Evolutionary conservation across 768 basidiomycete genomes (phyloP).

Genomic region (Daedaleopsis sinensis): DNA sequence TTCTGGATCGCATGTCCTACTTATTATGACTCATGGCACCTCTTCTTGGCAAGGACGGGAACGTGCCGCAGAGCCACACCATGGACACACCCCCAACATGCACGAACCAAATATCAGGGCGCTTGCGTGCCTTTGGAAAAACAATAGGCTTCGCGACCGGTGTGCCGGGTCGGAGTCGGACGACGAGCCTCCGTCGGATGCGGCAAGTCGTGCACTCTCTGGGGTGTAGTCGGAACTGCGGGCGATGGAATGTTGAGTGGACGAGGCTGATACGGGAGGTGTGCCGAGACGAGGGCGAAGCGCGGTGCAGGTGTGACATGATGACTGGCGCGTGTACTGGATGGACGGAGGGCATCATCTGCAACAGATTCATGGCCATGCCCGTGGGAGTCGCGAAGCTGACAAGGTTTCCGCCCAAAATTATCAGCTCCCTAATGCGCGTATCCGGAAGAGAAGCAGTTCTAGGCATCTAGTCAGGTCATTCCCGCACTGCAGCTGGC

Average conservation of each 20-base stretch:
- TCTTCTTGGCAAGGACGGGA: background rate
- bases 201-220: constrained; percentile 1
- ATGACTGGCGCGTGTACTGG: constrained; percentile 14
- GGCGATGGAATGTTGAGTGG: background rate
- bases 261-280: background rate
- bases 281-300: background rate
- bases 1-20: constrained; percentile 7
- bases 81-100: constrained; percentile 10
- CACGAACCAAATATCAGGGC: constrained; percentile 7
- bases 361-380: constrained; percentile 24
- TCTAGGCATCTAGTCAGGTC: constrained; percentile 31
- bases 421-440: constrained; percentile 18
- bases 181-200: background rate
- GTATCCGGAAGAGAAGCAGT: constrained; percentile 24
- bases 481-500: constrained; percentile 27
- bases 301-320: constrained; percentile 1
- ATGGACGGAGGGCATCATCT: constrained; percentile 16
- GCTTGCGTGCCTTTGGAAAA: background rate
- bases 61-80: constrained; percentile 10
- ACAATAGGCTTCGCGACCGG: constrained; percentile 11
- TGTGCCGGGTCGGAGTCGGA: constrained; percentile 4
- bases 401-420: constrained; percentile 20
- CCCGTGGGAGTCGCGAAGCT: constrained; percentile 23
- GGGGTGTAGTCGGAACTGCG: background rate
- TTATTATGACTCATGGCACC: constrained; percentile 7